Evolutionary conservation across 2,329 filamentous ascomycete genomes (phyloP), one percentile per base, ranked within the genome.

Genomic region (Alternaria brassicae): DNA sequence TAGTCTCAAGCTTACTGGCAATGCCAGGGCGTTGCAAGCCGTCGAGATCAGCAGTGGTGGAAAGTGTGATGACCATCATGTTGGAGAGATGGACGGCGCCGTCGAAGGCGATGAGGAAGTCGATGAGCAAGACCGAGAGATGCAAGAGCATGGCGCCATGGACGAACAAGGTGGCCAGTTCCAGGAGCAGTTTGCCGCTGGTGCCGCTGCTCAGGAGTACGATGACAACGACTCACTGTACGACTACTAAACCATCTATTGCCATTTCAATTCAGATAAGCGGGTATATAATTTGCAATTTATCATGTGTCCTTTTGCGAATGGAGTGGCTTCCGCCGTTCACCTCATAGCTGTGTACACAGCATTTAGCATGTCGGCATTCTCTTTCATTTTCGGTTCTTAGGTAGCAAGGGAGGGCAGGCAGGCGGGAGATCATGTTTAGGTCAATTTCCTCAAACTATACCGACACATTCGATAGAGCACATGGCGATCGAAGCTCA

Each of bases 141-240:
- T 44, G 15, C 44, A 61, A 21, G 55, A 44, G 6, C 53, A 56
- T 13, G 28, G 34, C 6, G 39, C 15, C 3, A 30, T 49, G 21
- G 58, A 65, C 23, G 56, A 61, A 8, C 56, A 64, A 12, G 58
- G 60, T 3, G 63, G 58, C 2, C 65, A 72, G 25, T 72, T 72
- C 40, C 64, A 70, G 9, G 68, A 74, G 51, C 68, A 73, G 48
- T 65, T 70, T 34, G 66, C 59, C n/a, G 63, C 66, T 48, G 68
- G 59, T 2, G 54, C 62, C 28, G 49, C 44, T 23, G 54, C 48
- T 37, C 47, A 56, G 12, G 58, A 53, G 13, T 58, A 66, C 25
- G 68, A 68, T 25, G 68, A 67, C 12, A 52, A 60, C 6, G 66
- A 72, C 36, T 70, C 63, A 12, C 61, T 73, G 27, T 69, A 72